Evolutionary conservation across 768 basidiomycete genomes (phyloP).

Genomic region (Collybia mongolica): DNA sequence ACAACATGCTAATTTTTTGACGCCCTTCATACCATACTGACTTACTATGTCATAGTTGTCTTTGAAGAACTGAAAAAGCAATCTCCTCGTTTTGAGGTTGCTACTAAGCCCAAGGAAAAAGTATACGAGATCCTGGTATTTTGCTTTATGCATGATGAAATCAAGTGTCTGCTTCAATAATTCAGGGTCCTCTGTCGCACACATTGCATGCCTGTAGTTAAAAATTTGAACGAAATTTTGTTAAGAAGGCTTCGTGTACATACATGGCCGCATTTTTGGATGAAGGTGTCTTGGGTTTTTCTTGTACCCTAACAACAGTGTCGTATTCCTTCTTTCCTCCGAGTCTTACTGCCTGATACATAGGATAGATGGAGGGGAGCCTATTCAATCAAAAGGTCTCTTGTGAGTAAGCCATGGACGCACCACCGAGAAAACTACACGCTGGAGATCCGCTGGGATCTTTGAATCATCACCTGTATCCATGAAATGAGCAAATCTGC

Average conservation of each 20-base stretch:
- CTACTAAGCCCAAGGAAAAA: slow-evolving; percentile 57
- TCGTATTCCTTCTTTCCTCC: slow-evolving; percentile 78
- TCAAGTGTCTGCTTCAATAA: slow-evolving; percentile 63
- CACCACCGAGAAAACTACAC: slow-evolving; percentile 52
- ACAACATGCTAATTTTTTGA: not conserved
- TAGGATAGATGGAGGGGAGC: not conserved
- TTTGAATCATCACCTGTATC: slow-evolving; percentile 70
- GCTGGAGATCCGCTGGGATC: slow-evolving; percentile 80
- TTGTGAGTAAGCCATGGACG: slow-evolving; percentile 14
- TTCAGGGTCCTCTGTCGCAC: slow-evolving; percentile 50
- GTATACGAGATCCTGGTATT: slow-evolving; percentile 62
- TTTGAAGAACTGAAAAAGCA: slow-evolving; percentile 61
- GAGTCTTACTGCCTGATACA: slow-evolving; percentile 60
- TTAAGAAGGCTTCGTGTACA: slow-evolving; percentile 15
- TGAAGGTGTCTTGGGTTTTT: slow-evolving; percentile 72
- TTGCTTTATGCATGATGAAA: slow-evolving; percentile 52
- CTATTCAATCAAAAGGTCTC: slow-evolving; percentile 3
- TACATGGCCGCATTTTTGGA: slow-evolving; percentile 72
- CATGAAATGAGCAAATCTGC: slow-evolving; percentile 69
- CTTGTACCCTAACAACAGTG: slow-evolving; percentile 64
- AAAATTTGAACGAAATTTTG: not conserved
- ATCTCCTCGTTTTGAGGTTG: slow-evolving; percentile 57
- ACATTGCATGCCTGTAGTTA: slow-evolving; percentile 52
- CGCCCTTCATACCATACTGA: not conserved
- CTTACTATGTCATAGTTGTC: slow-evolving; percentile 67